A percentile compares a stretch with the other conserved stretches of the same genome.
These are phyloP conservation scores for Sindora glabra DNA, from an alignment of 306 rosid genomes.

Conservation along the genomic window DNA sequence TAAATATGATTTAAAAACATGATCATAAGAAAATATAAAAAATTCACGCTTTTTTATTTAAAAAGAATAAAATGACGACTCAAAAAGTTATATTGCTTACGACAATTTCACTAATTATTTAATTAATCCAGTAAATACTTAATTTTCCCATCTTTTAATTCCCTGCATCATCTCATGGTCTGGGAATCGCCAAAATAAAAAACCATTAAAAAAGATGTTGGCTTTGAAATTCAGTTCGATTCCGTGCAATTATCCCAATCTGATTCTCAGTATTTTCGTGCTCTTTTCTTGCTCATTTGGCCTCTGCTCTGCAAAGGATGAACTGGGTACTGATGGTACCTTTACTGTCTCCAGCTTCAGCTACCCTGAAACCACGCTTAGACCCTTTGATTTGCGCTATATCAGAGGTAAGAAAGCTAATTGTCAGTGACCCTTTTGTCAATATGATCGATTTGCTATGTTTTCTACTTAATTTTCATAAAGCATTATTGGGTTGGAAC, in stretches of 20 bases:
- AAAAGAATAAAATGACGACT: no score
- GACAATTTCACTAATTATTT: background rate
- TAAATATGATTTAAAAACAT: no score
- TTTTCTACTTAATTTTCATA: background rate
- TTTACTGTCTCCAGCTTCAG: constrained; percentile 66
- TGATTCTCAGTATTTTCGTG: constrained; percentile 29
- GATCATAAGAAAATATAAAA: no score
- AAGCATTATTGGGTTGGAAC: background rate
- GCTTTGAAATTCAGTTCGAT: constrained; percentile 18
- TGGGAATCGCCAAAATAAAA: background rate
- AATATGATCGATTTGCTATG: background rate
- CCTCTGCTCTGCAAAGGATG: constrained; percentile 23
- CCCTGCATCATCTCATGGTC: constrained; percentile 17
- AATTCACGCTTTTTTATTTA: no score
- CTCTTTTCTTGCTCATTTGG: constrained; percentile 28
- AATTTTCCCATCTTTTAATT: constrained; percentile 1
- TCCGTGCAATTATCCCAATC: constrained; percentile 16
- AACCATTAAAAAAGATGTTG: constrained; percentile 25
- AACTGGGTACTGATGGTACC: constrained; percentile 35
- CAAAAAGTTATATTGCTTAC: no score
- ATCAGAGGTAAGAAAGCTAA: constrained; percentile 48
- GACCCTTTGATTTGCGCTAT: constrained; percentile 61
- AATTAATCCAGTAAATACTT: background rate
- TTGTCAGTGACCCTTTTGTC: constrained; percentile 12
- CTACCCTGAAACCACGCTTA: constrained; percentile 48